Percentiles rank a stretch among this genome's conserved stretches.
Evolutionary conservation across 495 filamentous ascomycete genomes (phyloP).

Genomic region (Penicillium waksmanii): DNA sequence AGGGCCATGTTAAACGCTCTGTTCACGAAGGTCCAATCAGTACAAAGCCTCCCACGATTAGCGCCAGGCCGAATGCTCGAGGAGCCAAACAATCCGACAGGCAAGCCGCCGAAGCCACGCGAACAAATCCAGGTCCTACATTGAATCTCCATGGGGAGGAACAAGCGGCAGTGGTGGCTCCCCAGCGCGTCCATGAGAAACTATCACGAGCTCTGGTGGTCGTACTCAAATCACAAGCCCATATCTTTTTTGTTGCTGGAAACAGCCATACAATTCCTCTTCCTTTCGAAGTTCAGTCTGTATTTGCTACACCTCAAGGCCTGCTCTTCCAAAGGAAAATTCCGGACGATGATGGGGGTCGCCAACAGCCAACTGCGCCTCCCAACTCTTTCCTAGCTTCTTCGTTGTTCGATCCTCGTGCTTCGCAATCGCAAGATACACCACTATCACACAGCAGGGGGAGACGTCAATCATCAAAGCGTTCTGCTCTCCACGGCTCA

Average conservation of each 20-base stretch:
- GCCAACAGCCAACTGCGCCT: conserved; percentile 51
- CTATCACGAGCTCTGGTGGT: conserved; percentile 77
- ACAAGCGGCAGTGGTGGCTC: conserved; percentile 20
- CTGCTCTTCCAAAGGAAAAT: conserved; percentile 82
- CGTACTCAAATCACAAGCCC: conserved; percentile 89
- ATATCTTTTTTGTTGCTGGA: conserved; percentile 88
- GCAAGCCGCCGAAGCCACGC: conserved; percentile 19
- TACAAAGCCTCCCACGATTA: conserved; percentile 4
- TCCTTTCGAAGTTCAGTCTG: conserved; percentile 89
- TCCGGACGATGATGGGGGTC: conserved; percentile 30
- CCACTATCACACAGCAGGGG: conserved; percentile 41
- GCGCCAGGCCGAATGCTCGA: conserved; percentile 17
- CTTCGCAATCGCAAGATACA: conserved; percentile 51
- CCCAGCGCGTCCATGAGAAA: conserved; percentile 22
- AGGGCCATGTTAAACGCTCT: conserved; percentile 36
- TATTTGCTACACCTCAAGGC: conserved; percentile 79
- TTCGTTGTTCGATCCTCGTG: conserved; percentile 48
- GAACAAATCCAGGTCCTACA: conserved; percentile 22
- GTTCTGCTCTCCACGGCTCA: conserved; percentile 29
- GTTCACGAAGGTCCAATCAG: conserved; percentile 9
- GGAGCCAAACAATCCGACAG: conserved; percentile 23
- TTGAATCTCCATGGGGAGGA: conserved; percentile 29
- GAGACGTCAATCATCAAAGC: conserved; percentile 38
- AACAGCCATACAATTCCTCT: conserved; percentile 89
- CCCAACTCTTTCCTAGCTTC: conserved; percentile 81